Evolutionary conservation across 768 basidiomycete genomes (phyloP).

Genomic region (Pleurotus citrinopileatus): DNA sequence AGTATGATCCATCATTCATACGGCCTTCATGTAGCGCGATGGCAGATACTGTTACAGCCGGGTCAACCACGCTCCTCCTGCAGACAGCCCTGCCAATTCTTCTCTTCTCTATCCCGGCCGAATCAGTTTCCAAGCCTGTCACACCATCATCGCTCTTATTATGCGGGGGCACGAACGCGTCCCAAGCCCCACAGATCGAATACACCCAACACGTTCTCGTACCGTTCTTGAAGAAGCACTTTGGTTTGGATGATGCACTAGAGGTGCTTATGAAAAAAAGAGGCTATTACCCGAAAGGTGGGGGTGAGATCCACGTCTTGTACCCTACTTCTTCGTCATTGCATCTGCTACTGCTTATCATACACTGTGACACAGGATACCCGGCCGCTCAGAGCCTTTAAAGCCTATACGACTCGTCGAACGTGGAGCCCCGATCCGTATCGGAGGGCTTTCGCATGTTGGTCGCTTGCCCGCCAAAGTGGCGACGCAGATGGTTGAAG

Average conservation of each 20-base stretch:
- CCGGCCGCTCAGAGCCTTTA: conserved; percentile 5
- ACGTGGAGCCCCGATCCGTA: conserved; percentile 47
- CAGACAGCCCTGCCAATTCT: conserved; percentile 73
- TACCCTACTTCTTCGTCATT: neutral
- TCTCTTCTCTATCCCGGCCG: conserved; percentile 42
- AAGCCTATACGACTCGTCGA: conserved; percentile 38
- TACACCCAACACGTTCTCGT: conserved; percentile 64
- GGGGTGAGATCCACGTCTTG: conserved; percentile 52
- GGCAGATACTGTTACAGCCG: conserved; percentile 58
- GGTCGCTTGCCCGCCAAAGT: conserved; percentile 59
- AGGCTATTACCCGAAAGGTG: conserved; percentile 75
- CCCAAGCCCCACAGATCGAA: conserved; percentile 72
- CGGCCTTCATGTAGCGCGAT: conserved; percentile 35
- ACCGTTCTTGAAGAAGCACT: conserved; percentile 63
- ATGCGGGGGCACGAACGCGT: conserved; percentile 72
- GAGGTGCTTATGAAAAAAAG: conserved; percentile 49
- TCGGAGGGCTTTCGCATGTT: conserved; percentile 62
- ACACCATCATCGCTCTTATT: conserved; percentile 53
- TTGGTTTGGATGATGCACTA: conserved; percentile 38
- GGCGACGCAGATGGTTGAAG: conserved; percentile 53
- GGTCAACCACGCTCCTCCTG: conserved; percentile 59
- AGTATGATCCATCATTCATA: conserved; percentile 52
- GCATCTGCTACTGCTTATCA: neutral
- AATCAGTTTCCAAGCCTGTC: no score
- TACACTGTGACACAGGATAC: neutral